phyloP scores from a whole-genome alignment of 1,139 yeast genomes.

The Meyerozyma guilliermondii region DNA sequence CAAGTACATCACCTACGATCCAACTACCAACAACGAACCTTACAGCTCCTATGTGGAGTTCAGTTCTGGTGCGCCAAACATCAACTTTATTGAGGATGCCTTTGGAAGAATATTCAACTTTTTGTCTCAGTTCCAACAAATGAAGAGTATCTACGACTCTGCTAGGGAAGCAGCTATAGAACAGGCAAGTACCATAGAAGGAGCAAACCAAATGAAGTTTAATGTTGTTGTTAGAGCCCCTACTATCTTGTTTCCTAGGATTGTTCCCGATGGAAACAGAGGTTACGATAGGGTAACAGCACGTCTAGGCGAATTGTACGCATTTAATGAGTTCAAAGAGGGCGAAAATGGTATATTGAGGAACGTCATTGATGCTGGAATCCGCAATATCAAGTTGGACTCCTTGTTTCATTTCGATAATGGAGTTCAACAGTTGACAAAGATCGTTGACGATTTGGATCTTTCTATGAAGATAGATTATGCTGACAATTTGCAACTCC shows the following conservation, averaged over 20 bases:
- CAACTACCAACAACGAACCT: conserved; percentile 40
- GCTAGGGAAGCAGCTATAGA: conserved; percentile 80
- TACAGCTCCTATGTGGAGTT: conserved; percentile 61
- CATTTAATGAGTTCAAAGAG: conserved; percentile 53
- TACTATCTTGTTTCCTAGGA: conserved; percentile 68
- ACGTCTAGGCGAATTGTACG: conserved; percentile 78
- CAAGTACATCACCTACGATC: conserved; percentile 75
- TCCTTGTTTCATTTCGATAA: conserved; percentile 54
- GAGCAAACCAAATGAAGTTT: conserved; percentile 60
- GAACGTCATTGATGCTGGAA: conserved; percentile 59
- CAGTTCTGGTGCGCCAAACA: conserved; percentile 66
- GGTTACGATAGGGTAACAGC: conserved; percentile 60
- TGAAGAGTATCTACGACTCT: conserved; percentile 82
- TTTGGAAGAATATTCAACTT: conserved; percentile 62
- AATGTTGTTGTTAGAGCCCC: conserved; percentile 78
- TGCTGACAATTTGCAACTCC: conserved; percentile 29
- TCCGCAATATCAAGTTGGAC: conserved; percentile 62
- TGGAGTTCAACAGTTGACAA: conserved; percentile 45
- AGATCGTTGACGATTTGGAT: conserved; percentile 69
- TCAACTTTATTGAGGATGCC: conserved; percentile 80
- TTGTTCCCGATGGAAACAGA: conserved; percentile 34
- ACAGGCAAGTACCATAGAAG: conserved; percentile 63
- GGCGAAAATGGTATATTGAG: conserved; percentile 21
- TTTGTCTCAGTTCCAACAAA: conserved; percentile 68
- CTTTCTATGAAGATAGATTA: conserved; percentile 58